Evolutionary conservation across 2,329 filamentous ascomycete species (phyloP).

Genomic region (Penicillium sp.): DNA sequence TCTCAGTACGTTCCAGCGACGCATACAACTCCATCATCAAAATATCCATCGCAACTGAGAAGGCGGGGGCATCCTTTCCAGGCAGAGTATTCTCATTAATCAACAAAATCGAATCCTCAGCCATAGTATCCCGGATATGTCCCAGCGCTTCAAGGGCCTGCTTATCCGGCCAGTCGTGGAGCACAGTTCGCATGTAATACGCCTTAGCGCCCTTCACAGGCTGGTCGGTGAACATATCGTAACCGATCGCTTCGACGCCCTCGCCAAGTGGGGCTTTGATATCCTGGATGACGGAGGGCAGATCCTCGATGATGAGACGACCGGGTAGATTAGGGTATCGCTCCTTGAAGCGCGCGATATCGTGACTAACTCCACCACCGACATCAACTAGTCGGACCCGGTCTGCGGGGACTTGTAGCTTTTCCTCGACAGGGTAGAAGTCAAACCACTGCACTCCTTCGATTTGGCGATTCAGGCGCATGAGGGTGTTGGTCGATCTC

Average conservation of each 20-base stretch:
- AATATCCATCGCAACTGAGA: not conserved
- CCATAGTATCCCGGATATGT: slow-evolving; percentile 6
- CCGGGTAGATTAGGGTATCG: not conserved
- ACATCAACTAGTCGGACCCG: slow-evolving; percentile 21
- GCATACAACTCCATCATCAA: slow-evolving; percentile 3
- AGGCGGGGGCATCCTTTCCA: not conserved
- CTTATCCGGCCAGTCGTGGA: slow-evolving; percentile 7
- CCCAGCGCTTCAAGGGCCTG: not conserved
- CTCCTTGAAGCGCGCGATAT: slow-evolving; percentile 6
- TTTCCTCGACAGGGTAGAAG: not conserved
- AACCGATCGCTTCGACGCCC: not conserved
- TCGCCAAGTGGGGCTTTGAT: not conserved
- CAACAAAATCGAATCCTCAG: slow-evolving; percentile 6
- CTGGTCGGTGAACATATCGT: not conserved
- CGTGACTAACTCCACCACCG: slow-evolving; percentile 19
- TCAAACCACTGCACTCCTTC: slow-evolving; percentile 2
- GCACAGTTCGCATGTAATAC: slow-evolving; percentile 6
- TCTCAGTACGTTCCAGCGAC: slow-evolving; percentile 11
- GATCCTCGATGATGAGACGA: slow-evolving; percentile 16
- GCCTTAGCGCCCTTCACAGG: slow-evolving; percentile 19
- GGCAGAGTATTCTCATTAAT: slow-evolving; percentile 4
- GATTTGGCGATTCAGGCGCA: not conserved
- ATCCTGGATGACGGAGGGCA: slow-evolving; percentile 10
- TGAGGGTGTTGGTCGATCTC: not conserved
- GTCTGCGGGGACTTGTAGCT: slow-evolving; percentile 1